Base-by-base conservation (phyloP, 108 stramenopile species). In the Fragilaria crotonensis region DNA sequence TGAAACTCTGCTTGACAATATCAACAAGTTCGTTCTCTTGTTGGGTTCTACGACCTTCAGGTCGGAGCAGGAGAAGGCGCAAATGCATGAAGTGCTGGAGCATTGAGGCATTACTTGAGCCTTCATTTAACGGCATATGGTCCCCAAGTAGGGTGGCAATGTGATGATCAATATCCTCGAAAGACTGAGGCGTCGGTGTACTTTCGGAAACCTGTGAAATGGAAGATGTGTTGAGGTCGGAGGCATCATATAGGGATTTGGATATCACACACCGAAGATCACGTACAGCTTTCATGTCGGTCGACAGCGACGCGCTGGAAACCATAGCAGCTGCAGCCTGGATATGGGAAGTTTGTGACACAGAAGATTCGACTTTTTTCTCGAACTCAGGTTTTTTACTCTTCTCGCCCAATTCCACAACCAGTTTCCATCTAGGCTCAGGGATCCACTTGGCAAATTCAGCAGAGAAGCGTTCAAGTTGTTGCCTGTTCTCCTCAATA, bases 361-460 rank as follows among this genome's bases (percentile, higher is more conserved):
- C n/a, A n/a, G n/a, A n/a, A n/a, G n/a, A n/a, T n/a, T n/a, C n/a
- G n/a, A n/a, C n/a, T n/a, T n/a, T n/a, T n/a, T n/a, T n/a, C n/a
- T n/a, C n/a, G n/a, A n/a, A n/a, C n/a, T 72, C 48, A 30, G 47
- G 45, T 30, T 47, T 28, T 22, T 23, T 20, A 29, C 7, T 26
- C 11, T 7, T 18, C n/a, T 60, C 59, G 3, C 58, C 78, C 32
- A 76, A 65, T 45, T 85, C 87, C 33, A 83, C 75, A 14, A 73
- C 71, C 17, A 89, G 62, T 29, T 77, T 78, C 87, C 87, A 89
- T 33, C 76, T 76, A 2, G 87, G 87, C 30, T 76, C 77, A 2
- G 84, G 84, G 48, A 57, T 55, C 31, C 72, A 72, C 33, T 53
- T 78, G 25, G 67, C 46, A 23, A 84, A 60, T 28, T 68, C 73